These are phyloP conservation scores for Dendrobium chrysotoxum DNA, from an alignment of 106 monocot species.

Conservation along the genomic window DNA sequence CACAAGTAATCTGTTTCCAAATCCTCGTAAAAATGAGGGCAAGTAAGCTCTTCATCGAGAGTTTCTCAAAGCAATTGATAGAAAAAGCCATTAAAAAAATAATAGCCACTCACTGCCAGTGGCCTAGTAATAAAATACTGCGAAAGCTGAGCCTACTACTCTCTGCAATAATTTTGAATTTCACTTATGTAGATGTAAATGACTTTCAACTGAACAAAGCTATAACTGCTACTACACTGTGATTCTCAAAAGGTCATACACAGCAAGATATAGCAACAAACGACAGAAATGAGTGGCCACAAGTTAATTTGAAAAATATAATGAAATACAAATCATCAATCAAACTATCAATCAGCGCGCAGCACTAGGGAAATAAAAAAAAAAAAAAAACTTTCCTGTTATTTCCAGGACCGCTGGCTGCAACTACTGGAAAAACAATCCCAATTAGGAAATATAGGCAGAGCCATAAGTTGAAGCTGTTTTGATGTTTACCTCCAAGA, in stretches of 20 bases:
- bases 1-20: too few relatives aligned
- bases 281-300: background rate
- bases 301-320: background rate
- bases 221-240: background rate
- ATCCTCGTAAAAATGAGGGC: too few relatives aligned
- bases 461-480: background rate
- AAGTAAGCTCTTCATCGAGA: too few relatives aligned
- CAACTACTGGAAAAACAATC: background rate
- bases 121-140: too few relatives aligned
- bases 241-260: background rate
- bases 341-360: background rate
- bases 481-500: background rate
- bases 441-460: background rate
- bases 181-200: too few relatives aligned
- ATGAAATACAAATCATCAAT: background rate
- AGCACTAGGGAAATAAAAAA: background rate
- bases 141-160: too few relatives aligned
- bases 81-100: too few relatives aligned
- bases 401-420: constrained; percentile 2
- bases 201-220: too few relatives aligned
- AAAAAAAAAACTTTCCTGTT: background rate
- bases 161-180: too few relatives aligned
- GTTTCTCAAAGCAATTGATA: too few relatives aligned
- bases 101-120: too few relatives aligned
- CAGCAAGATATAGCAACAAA: background rate